Conservation (phyloP, 495 filamentous ascomycete species). For the Daldinia grandis region DNA sequence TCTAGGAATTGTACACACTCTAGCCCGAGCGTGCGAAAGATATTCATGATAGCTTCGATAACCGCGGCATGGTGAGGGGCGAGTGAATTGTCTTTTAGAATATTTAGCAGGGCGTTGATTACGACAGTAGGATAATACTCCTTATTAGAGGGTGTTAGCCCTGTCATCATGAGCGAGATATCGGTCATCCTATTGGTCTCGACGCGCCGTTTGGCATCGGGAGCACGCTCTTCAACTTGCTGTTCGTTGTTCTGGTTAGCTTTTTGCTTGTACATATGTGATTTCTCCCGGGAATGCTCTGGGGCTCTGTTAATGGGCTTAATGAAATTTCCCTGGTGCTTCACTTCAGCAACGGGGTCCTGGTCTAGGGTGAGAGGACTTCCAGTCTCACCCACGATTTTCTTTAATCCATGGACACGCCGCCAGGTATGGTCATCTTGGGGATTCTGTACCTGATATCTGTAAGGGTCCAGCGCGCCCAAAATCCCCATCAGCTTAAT, state of each 20-base stretch:
- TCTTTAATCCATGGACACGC: slow-evolving; percentile 7
- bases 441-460: slow-evolving; percentile 72
- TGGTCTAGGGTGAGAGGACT: slow-evolving; percentile 26
- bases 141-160: slow-evolving; percentile 94
- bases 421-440: slow-evolving; percentile 19
- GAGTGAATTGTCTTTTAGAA: slow-evolving; percentile 88
- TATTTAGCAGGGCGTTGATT: slow-evolving; percentile 90
- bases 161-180: slow-evolving; percentile 96
- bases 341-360: slow-evolving; percentile 3
- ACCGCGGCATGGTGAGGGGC: slow-evolving; percentile 90
- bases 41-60: slow-evolving; percentile 98
- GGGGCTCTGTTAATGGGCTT: neutral
- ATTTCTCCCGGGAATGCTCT: neutral
- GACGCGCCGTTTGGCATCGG: slow-evolving; percentile 66
- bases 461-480: slow-evolving; percentile 96
- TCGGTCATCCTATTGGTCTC: slow-evolving; percentile 79
- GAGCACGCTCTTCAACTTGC: slow-evolving; percentile 69
- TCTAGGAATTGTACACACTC: slow-evolving; percentile 95
- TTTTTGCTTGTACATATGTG: slow-evolving; percentile 5
- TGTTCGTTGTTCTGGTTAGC: slow-evolving; percentile 36
- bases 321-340: neutral
- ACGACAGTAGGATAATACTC: slow-evolving; percentile 99
- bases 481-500: slow-evolving; percentile 96
- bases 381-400: slow-evolving; percentile 17
- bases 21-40: slow-evolving; percentile 92